These are phyloP conservation scores for Penicillium sp. DNA, from an alignment of 2,329 filamentous ascomycete species.

Conservation along the genomic window DNA sequence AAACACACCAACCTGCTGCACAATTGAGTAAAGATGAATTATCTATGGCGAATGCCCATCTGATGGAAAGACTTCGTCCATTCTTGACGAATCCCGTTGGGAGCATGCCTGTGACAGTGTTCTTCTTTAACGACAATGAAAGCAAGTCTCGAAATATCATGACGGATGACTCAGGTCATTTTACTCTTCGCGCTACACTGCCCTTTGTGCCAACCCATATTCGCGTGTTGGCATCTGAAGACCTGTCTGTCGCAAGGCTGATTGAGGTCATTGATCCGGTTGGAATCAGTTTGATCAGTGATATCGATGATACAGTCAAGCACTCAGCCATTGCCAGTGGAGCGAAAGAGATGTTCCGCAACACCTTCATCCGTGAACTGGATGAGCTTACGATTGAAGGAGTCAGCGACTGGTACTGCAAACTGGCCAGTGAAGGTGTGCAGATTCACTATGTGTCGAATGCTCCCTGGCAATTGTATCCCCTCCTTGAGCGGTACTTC, in stretches of 20 bases:
- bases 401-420: slow-evolving; percentile 83
- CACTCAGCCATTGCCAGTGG: slow-evolving; percentile 86
- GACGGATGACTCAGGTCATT: slow-evolving; percentile 89
- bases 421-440: slow-evolving; percentile 74
- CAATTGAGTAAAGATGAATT: slow-evolving; percentile 72
- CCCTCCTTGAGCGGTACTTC: slow-evolving; percentile 82
- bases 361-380: slow-evolving; percentile 87
- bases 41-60: slow-evolving; percentile 73
- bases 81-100: slow-evolving; percentile 84
- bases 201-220: slow-evolving; percentile 90
- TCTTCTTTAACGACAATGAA: slow-evolving; percentile 85
- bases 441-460: slow-evolving; percentile 98
- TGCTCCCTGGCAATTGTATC: slow-evolving; percentile 96
- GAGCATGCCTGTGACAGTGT: slow-evolving; percentile 77
- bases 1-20: slow-evolving; percentile 39
- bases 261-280: slow-evolving; percentile 72
- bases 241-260: slow-evolving; percentile 75
- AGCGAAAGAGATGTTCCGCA: slow-evolving; percentile 90
- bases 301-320: slow-evolving; percentile 97
- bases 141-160: slow-evolving; percentile 81
- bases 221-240: slow-evolving; percentile 79
- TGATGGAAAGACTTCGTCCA: slow-evolving; percentile 82
- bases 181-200: slow-evolving; percentile 72
- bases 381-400: slow-evolving; percentile 78
- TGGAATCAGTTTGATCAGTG: slow-evolving; percentile 90